Conservation (phyloP, 352 stramenopile genomes). For the Pythium volutum region DNA sequence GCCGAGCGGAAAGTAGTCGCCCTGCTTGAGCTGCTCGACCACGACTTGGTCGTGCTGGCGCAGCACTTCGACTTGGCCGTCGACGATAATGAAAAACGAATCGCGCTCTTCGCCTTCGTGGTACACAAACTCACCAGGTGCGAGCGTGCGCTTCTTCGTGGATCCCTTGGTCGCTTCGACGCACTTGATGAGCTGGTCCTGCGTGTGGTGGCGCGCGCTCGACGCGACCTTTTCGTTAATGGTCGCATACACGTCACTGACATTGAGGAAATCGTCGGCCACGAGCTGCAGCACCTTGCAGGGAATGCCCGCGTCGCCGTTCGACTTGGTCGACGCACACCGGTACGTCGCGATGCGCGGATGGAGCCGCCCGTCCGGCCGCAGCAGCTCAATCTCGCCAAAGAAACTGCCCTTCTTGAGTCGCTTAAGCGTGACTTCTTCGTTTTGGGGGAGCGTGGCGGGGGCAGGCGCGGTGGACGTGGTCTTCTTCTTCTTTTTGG, state of each 20-base stretch:
- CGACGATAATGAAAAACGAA: constrained; percentile 77
- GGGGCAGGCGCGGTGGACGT: not conserved
- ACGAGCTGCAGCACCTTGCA: constrained; percentile 82
- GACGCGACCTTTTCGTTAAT: constrained; percentile 68
- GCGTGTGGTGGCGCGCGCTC: constrained; percentile 55
- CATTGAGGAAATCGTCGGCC: constrained; percentile 73
- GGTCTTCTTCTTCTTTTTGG: not conserved
- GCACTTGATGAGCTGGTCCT: constrained; percentile 73
- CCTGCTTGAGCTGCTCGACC: constrained; percentile 64
- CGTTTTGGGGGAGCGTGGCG: not conserved
- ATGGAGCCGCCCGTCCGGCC: constrained; percentile 60
- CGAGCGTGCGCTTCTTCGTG: constrained; percentile 59
- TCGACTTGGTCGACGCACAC: constrained; percentile 27
- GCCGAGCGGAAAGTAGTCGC: constrained; percentile 80
- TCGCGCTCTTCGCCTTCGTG: constrained; percentile 73
- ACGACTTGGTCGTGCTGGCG: constrained; percentile 62
- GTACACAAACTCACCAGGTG: constrained; percentile 69
- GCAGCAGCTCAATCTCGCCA: constrained; percentile 73
- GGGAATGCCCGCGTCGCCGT: constrained; percentile 23
- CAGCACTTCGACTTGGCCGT: constrained; percentile 70
- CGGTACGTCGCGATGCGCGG: constrained; percentile 72
- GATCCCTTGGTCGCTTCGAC: constrained; percentile 69
- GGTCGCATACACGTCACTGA: constrained; percentile 68
- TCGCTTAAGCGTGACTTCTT: constrained; percentile 57
- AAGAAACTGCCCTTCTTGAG: constrained; percentile 77